These are phyloP conservation scores for Phytophthora brassicae DNA, from an alignment of 352 stramenopile species.

Conservation along the genomic window DNA sequence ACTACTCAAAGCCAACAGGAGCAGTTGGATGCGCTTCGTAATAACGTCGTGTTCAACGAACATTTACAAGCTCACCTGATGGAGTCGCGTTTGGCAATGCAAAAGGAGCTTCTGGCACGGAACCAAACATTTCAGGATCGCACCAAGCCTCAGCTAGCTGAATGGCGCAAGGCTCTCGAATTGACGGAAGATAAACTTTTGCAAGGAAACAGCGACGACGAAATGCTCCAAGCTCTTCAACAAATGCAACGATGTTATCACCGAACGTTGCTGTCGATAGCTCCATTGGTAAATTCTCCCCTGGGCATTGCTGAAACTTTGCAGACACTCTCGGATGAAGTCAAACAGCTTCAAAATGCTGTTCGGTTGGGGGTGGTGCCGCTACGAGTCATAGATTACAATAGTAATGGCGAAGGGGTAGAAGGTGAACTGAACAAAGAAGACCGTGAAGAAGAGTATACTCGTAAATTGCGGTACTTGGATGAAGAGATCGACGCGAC, in stretches of 20 bases:
- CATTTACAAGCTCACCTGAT: constrained; percentile 59
- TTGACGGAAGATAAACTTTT: constrained; percentile 66
- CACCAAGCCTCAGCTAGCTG: constrained; percentile 60
- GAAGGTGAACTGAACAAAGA: constrained; percentile 28
- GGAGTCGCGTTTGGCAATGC: constrained; percentile 53
- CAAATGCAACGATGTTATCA: constrained; percentile 67
- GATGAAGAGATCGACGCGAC: constrained; percentile 69
- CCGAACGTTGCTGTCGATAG: constrained; percentile 59
- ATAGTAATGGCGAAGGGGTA: neutral
- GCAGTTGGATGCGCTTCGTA: constrained; percentile 57
- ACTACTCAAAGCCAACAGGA: constrained; percentile 47
- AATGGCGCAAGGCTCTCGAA: constrained; percentile 70
- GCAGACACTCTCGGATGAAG: constrained; percentile 53
- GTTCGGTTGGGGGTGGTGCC: constrained; percentile 46
- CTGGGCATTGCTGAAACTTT: constrained; percentile 60
- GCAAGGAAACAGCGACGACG: constrained; percentile 53
- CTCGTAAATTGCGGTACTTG: constrained; percentile 60
- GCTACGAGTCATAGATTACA: constrained; percentile 24
- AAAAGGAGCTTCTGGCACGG: constrained; percentile 69
- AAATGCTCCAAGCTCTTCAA: constrained; percentile 61
- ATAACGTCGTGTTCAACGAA: constrained; percentile 54
- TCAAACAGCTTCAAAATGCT: constrained; percentile 61
- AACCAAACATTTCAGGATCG: constrained; percentile 74
- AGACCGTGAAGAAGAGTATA: constrained; percentile 50
- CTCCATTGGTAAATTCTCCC: constrained; percentile 57